phyloP scores from a whole-genome alignment of 2,329 filamentous ascomycete species.

The Alternaria atra region DNA sequence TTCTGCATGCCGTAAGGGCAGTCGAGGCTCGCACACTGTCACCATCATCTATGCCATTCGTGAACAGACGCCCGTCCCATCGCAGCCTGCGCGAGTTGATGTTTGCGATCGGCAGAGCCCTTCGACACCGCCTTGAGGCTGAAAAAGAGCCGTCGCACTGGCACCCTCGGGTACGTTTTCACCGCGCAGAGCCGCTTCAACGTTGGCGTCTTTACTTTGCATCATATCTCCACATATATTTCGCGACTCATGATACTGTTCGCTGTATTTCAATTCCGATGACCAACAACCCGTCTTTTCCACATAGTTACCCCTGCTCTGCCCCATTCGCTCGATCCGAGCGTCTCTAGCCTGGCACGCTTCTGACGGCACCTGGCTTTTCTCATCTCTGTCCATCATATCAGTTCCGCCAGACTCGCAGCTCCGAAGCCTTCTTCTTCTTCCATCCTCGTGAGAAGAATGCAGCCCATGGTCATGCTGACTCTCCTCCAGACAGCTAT shows the following conservation, averaged over 20 bases:
- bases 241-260: slow-evolving; percentile 7
- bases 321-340: slow-evolving; percentile 21
- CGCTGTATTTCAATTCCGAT: slow-evolving; percentile 21
- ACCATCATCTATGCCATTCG: slow-evolving; percentile 18
- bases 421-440: neutral
- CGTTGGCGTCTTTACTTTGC: slow-evolving; percentile 27
- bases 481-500: slow-evolving; percentile 36
- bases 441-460: slow-evolving; percentile 21
- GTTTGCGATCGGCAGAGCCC: slow-evolving; percentile 43
- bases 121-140: slow-evolving; percentile 50
- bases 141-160: slow-evolving; percentile 48
- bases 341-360: slow-evolving; percentile 25
- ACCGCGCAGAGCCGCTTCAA: slow-evolving; percentile 48
- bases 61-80: slow-evolving; percentile 11
- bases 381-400: slow-evolving; percentile 12
- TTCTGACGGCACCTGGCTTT: slow-evolving; percentile 20
- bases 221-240: slow-evolving; percentile 20
- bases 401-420: neutral
- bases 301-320: slow-evolving; percentile 22
- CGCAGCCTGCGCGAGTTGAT: slow-evolving; percentile 26
- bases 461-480: slow-evolving; percentile 37
- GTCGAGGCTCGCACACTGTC: slow-evolving; percentile 16
- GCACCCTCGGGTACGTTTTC: slow-evolving; percentile 48
- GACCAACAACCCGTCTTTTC: slow-evolving; percentile 21
- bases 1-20: slow-evolving; percentile 13